Evolutionary conservation across 148 eudicot genomes (phyloP).

Genomic region (Vaccinium myrtillus): DNA sequence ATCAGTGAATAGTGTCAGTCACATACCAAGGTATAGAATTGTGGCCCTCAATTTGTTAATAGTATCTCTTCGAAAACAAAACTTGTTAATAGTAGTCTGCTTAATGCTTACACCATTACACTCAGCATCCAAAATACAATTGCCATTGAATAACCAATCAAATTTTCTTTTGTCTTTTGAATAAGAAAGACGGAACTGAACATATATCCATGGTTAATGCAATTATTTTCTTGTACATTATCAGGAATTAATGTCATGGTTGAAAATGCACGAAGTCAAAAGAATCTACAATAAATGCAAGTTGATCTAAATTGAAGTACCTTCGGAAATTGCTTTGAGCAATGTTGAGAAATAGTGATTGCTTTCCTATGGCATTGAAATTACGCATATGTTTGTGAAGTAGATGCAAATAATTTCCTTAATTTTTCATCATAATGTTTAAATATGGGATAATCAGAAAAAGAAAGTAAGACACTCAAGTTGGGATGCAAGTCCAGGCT

Average conservation of each 20-base stretch:
- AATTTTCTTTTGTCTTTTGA: not conserved
- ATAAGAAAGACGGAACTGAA: not conserved
- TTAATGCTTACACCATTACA: not conserved
- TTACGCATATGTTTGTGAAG: not conserved
- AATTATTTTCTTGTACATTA: no score
- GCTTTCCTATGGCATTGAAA: not conserved
- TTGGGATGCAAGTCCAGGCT: not conserved
- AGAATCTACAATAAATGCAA: not conserved
- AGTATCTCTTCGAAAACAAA: not conserved
- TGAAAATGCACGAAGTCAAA: not conserved
- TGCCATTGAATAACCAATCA: not conserved
- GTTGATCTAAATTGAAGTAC: not conserved
- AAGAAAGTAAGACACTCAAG: not conserved
- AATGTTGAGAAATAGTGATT: not conserved
- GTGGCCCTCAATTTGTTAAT: not conserved
- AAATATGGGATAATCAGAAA: not conserved
- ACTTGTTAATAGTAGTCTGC: not conserved
- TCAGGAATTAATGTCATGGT: not conserved
- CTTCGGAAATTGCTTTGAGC: not conserved
- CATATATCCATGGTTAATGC: no score
- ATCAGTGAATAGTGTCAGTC: constrained; percentile 23
- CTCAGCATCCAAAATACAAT: not conserved
- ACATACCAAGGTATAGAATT: constrained; percentile 42
- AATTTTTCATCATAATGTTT: not conserved
- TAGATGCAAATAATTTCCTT: not conserved